Evolutionary conservation across 2,329 filamentous ascomycete genomes (phyloP).

Genomic region (Colletotrichum cuscutae): DNA sequence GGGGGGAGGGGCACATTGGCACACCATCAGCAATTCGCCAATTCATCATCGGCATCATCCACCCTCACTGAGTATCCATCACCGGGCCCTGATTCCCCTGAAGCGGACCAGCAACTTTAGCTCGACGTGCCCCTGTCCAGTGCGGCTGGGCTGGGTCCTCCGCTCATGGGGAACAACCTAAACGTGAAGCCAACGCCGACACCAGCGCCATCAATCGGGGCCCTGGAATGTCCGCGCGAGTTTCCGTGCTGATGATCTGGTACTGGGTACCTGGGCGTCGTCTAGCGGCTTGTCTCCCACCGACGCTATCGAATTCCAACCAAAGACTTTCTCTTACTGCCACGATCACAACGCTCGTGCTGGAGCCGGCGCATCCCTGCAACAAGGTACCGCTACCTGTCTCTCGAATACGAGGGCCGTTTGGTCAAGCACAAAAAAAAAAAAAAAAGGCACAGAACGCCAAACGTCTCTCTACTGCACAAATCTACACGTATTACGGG

Average conservation of each 20-base stretch:
- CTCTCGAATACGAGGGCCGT: conserved; percentile 35
- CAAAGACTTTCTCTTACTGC: conserved; percentile 21
- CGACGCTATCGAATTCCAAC: conserved; percentile 28
- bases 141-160: conserved; percentile 23
- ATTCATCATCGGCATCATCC: conserved; percentile 25
- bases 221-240: conserved; percentile 6
- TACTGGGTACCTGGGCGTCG: conserved; percentile 21
- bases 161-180: no score
- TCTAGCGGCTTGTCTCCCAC: conserved; percentile 30
- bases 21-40: conserved; percentile 28
- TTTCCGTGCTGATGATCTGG: conserved; percentile 9
- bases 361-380: conserved; percentile 32
- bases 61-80: neutral
- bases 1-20: conserved; percentile 2
- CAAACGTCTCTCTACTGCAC: neutral
- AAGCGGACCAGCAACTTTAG: conserved; percentile 21
- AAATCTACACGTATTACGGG: no score
- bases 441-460: neutral
- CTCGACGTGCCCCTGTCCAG: conserved; percentile 20
- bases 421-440: neutral
- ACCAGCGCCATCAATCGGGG: neutral
- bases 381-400: conserved; percentile 29
- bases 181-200: conserved; percentile 1
- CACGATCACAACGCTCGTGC: conserved; percentile 21
- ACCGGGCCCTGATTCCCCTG: conserved; percentile 24